Evolutionary conservation across 1,139 yeast genomes (phyloP), one percentile per base, ranked within the genome.

Genomic region (Candida sanyaensis): DNA sequence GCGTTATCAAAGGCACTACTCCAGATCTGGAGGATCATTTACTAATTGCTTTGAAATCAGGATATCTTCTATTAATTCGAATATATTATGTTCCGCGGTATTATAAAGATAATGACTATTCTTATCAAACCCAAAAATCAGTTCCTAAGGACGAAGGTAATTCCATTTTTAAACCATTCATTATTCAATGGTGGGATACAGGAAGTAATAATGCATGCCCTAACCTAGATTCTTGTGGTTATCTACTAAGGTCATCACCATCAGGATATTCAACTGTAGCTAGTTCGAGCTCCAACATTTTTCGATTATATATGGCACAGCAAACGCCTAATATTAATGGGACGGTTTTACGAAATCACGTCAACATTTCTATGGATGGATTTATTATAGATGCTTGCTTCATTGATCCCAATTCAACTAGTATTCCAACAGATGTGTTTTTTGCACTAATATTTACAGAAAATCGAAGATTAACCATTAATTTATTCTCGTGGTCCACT

Each of bases 131-230:
- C 10, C 43, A 30, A 11, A 39, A 47, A 11, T 24, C 42, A 6
- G 41, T 47, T 2, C 41, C 38, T 6, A 45, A 49, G 34, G 38
- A 39, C 36, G 39, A 48, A 29, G 52, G 50, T 7, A 47, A 54
- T 56, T 53, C 57, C 38, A 60, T 69, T 1, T 65, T 63, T 45
- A 73, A 68, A 43, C 83, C 83, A 1, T 76, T 70, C 52, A 72
- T 75, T 11, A 77, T 78, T 0, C 83, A 78, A 54, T 78, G 82
- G 82, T 78, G 83, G 83, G 73, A 68, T 47, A 58, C 65, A 6
- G 63, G 58, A 2, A 60, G 55, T 32, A 44, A 50, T 13, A 49
- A 50, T 32, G 42, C 48, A 17, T 48, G 57, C 2, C 71, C 74
- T 1, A 50, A 64, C 1, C 48, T 69, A 17, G 61, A 59, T 6